Base-by-base conservation (phyloP, 1,284 basidiomycete species). In the Farysia itapuensis region DNA sequence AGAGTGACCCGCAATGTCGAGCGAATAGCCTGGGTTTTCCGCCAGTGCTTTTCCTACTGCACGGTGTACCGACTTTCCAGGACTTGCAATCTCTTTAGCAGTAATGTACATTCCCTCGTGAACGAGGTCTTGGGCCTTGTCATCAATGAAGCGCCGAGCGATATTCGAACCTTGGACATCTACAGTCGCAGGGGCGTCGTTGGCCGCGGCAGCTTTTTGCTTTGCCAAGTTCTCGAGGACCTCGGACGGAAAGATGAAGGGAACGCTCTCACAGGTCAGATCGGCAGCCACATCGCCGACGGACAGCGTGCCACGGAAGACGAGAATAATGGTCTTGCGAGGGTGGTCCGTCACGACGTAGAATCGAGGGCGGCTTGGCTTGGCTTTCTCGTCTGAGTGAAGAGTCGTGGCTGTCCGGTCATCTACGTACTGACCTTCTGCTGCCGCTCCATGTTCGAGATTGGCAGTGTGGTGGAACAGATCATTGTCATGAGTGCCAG, bases 71-170 rank as follows among this genome's bases (percentile, higher is more conserved):
- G 88, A 86, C 64, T 85, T 85, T 1, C 86, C 87, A 3, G 81
- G 79, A 4, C 81, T 83, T 2, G 88, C 88, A 86, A 90, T 90
- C 5, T 84, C 84, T 18, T 81, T 79, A 3, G 88, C 86, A 81
- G 90, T 86, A 49, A 83, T 83, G 46, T 86, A 78, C 83, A 90
- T 90, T 2, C 89, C 88, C 23, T 86, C 83, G 38, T 72, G 69
- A 11, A 52, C 54, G 2, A 65, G 15, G 11, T 59, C 43, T n/a
- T 40, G 39, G 5, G 20, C 25, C 14, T 46, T 23, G 12, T 42
- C 45, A 8, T 44, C 41, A 0, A 35, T 30, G 6, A 39, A 47
- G 14, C 28, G 20, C 11, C 40, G 34, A 5, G 9, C 9, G 18
- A 9, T 11, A 8, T 9, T 11, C 9, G 31, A 11, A 16, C 11